phyloP scores from a whole-genome alignment of 768 basidiomycete species.

The Amanita muscaria region DNA sequence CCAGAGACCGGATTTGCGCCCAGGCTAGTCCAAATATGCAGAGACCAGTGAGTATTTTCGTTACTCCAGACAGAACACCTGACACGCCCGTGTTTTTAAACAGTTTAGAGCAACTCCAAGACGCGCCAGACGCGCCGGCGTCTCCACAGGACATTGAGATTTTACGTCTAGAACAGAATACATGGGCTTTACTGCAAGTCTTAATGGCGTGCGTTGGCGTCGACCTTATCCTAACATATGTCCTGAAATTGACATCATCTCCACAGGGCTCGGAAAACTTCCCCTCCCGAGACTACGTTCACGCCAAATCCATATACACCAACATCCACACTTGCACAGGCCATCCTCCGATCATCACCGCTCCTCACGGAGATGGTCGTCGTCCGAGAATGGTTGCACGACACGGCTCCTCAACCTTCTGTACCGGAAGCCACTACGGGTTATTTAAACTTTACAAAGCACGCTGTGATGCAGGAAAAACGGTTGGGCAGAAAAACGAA shows the following conservation, averaged over 20 bases:
- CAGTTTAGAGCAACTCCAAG: background rate
- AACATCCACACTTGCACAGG: slow-evolving; percentile 63
- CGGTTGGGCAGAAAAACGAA: slow-evolving; percentile 35
- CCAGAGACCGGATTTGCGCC: slow-evolving; percentile 67
- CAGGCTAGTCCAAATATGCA: slow-evolving; percentile 41
- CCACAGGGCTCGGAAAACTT: slow-evolving; percentile 59
- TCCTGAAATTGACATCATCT: background rate
- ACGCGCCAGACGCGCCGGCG: slow-evolving; percentile 7
- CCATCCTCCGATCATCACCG: slow-evolving; percentile 58
- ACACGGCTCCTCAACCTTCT: slow-evolving; percentile 52
- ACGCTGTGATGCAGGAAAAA: slow-evolving; percentile 56
- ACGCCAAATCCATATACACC: slow-evolving; percentile 77
- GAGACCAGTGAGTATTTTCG: slow-evolving; percentile 42
- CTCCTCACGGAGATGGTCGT: slow-evolving; percentile 69
- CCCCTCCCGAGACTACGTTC: slow-evolving; percentile 22
- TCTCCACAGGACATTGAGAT: slow-evolving; percentile 31
- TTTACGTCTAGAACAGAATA: slow-evolving; percentile 66
- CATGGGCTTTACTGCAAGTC: slow-evolving; percentile 75
- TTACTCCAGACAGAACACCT: background rate
- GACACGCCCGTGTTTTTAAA: background rate
- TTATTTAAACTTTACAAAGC: slow-evolving; percentile 80
- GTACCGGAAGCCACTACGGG: slow-evolving; percentile 69
- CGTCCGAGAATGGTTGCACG: slow-evolving; percentile 85
- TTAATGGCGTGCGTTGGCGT: slow-evolving; percentile 55
- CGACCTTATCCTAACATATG: background rate